A percentile compares a stretch with the other conserved stretches of the same genome.
Conservation (phyloP, 257 asterid genomes). For the Jacaranda copaia region DNA sequence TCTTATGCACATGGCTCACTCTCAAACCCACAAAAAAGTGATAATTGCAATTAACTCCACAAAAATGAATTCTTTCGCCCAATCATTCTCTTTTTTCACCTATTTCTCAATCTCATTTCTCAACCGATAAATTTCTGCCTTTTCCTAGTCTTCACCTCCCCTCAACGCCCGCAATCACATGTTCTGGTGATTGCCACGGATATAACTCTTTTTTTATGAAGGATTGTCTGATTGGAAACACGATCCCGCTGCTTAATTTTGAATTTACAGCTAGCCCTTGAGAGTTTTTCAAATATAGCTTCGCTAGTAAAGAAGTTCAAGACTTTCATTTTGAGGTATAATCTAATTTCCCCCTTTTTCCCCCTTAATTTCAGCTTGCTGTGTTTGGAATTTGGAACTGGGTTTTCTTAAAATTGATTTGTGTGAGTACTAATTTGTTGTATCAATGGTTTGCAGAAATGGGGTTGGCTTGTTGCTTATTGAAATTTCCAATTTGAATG, state of each 20-base stretch:
- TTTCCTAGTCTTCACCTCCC: constrained; percentile 30
- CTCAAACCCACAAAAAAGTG: neutral
- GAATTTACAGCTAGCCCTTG: constrained; percentile 21
- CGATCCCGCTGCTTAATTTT: constrained; percentile 30
- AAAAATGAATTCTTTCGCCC: constrained; percentile 34
- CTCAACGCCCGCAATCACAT: constrained; percentile 20
- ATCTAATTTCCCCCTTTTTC: neutral
- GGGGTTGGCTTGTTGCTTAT: constrained; percentile 15
- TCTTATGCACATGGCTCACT: neutral
- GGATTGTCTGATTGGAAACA: constrained; percentile 10
- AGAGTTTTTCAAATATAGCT: constrained; percentile 23
- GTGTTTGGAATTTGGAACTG: constrained; percentile 20
- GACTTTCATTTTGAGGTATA: constrained; percentile 35
- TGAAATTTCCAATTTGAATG: constrained; percentile 14
- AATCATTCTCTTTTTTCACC: constrained; percentile 20
- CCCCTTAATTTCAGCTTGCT: constrained; percentile 4
- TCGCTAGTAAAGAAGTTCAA: constrained; percentile 27
- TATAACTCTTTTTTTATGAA: neutral
- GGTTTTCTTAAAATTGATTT: constrained; percentile 5
- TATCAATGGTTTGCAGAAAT: constrained; percentile 22
- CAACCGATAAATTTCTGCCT: neutral
- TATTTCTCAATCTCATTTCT: constrained; percentile 6
- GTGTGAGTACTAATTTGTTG: constrained; percentile 7
- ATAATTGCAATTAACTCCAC: constrained; percentile 30
- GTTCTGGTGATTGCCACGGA: constrained; percentile 22